Evolutionary conservation across 371 early-diverging fungal genomes (phyloP), one percentile per base, ranked within the genome.

Genomic region (Gilbertella persicaria): DNA sequence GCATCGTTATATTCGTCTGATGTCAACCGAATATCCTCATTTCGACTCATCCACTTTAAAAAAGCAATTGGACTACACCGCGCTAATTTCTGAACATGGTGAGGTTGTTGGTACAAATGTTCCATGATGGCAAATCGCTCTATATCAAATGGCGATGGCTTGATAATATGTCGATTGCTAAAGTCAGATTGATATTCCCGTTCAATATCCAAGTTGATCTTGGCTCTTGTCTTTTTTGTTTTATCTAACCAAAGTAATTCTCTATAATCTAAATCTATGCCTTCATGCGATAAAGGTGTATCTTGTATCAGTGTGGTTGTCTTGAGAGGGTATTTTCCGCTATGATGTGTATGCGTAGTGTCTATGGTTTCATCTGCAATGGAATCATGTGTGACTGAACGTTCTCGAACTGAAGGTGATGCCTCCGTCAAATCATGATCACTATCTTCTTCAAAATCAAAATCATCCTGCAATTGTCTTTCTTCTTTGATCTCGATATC

Each of bases 401-500:
- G n/a, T n/a, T n/a, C n/a, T n/a, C n/a, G n/a, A n/a, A n/a, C n/a
- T n/a, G n/a, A n/a, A n/a, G n/a, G n/a, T n/a, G n/a, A n/a, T n/a
- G n/a, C n/a, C n/a, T n/a, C n/a, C n/a, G n/a, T n/a, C n/a, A n/a
- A n/a, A 33, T 70, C 68, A 25, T 56, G 52, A 1, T 73, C 63
- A 14, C 60, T 71, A 28, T 62, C 64, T 17, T 76, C 80, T 19
- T 60, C 60, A 21, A 55, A 67, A 28, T 67, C 60, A 39, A 71
- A 66, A 4, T 57, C 61, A 21, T 66, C 64, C n/a, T 69, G 66
- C 6, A 67, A 68, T 35, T 79, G 80, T 0, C 62, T 61, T 25
- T 83, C 77, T 28, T 87, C 83, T 20, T 78, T 79, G 33, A 91
- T 72, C 0, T 62, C 63, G 29, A 93, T 83, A 59, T 95, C 91